Conservation (phyloP, 169 alveolate species). For the Plasmodium blacklocki region DNA sequence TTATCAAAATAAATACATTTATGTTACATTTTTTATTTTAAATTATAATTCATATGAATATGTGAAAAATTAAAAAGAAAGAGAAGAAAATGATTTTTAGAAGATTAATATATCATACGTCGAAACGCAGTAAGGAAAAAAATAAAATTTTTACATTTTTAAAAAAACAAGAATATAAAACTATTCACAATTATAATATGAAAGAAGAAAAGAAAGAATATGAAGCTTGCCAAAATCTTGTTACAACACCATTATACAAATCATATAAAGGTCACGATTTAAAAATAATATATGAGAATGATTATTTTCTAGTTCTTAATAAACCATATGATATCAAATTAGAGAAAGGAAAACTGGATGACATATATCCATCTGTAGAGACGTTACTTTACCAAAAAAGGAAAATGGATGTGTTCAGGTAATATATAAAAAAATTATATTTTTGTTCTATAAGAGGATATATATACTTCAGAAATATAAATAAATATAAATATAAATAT, state of each 20-base stretch:
- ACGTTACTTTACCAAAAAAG: conserved; percentile 60
- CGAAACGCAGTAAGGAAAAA: conserved; percentile 25
- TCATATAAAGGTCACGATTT: conserved; percentile 56
- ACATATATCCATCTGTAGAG: conserved; percentile 70
- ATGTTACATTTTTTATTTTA: too few relatives aligned
- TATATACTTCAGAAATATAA: background rate
- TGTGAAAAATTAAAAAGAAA: conserved; percentile 6
- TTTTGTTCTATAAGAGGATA: too few relatives aligned
- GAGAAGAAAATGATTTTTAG: conserved; percentile 50
- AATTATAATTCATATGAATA: background rate
- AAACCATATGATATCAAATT: conserved; percentile 73
- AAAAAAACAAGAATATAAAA: conserved; percentile 4
- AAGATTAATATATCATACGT: conserved; percentile 9
- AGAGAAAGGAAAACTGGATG: conserved; percentile 60
- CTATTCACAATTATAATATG: background rate
- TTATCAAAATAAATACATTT: background rate
- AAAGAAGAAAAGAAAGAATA: background rate
- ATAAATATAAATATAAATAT: background rate
- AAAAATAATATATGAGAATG: conserved; percentile 64
- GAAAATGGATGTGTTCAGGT: conserved; percentile 44
- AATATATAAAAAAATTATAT: background rate
- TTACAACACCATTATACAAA: conserved; percentile 33
- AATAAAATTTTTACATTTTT: conserved; percentile 2
- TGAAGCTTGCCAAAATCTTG: background rate
- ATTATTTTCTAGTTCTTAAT: conserved; percentile 52